Percentiles rank a stretch among this genome's conserved stretches.
Evolutionary conservation across 106 monocot species (phyloP).

Genomic region (Xerophyta viscosa): DNA sequence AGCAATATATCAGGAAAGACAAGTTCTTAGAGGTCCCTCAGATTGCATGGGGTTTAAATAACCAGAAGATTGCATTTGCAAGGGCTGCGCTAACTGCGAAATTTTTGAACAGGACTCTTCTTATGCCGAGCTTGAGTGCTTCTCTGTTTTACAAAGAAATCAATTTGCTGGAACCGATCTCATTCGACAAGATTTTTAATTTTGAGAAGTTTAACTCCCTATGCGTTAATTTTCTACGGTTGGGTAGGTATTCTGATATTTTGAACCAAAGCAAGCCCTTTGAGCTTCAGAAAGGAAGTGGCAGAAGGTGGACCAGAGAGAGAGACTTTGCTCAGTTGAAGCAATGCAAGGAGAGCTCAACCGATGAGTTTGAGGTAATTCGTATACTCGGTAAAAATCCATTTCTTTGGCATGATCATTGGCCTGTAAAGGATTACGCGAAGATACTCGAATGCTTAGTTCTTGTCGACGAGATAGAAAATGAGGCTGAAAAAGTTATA

Average conservation of each 20-base stretch:
- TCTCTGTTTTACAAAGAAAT: slow-evolving; percentile 90
- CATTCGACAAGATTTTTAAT: slow-evolving; percentile 72
- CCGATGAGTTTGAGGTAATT: slow-evolving; percentile 53
- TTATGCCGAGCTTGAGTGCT: slow-evolving; percentile 85
- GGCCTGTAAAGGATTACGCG: slow-evolving; percentile 77
- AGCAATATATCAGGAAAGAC: slow-evolving; percentile 24
- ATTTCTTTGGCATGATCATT: slow-evolving; percentile 97
- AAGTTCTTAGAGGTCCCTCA: slow-evolving; percentile 95
- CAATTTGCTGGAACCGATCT: slow-evolving; percentile 54
- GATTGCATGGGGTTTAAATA: slow-evolving; percentile 98
- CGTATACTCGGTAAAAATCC: slow-evolving; percentile 66
- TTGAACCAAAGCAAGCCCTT: slow-evolving; percentile 37
- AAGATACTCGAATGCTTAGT: slow-evolving; percentile 68
- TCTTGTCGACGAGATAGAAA: slow-evolving; percentile 66
- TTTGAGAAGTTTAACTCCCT: slow-evolving; percentile 68
- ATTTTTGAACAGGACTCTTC: slow-evolving; percentile 70
- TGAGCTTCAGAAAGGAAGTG: slow-evolving; percentile 79
- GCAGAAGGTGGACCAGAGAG: slow-evolving; percentile 86
- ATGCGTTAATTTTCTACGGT: slow-evolving; percentile 52
- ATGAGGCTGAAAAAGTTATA: slow-evolving; percentile 56
- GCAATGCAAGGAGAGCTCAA: slow-evolving; percentile 18
- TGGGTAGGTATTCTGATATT: slow-evolving; percentile 51
- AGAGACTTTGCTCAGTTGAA: slow-evolving; percentile 68
- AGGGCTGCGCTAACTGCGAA: slow-evolving; percentile 80
- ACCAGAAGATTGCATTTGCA: slow-evolving; percentile 96